Evolutionary conservation across 2,329 filamentous ascomycete species (phyloP).

Genomic region (Diaporthe australafricana): DNA sequence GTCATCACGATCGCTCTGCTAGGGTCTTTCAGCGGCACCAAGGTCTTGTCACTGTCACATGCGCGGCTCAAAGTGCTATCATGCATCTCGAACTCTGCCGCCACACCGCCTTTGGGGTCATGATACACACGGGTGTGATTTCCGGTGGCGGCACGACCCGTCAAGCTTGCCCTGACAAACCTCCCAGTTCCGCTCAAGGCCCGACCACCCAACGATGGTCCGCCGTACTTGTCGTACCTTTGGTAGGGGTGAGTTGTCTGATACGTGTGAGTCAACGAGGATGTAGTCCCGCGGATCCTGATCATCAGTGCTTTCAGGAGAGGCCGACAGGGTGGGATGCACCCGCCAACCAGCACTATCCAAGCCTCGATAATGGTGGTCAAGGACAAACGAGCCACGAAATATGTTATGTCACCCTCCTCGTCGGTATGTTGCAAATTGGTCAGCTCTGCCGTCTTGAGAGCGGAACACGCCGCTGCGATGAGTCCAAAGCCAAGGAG

Average conservation of each 20-base stretch:
- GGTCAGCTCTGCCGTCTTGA: constrained; percentile 13
- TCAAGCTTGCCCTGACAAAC: not conserved
- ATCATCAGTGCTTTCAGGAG: not conserved
- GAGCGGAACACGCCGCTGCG: constrained; percentile 14
- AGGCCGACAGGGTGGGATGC: constrained; percentile 16
- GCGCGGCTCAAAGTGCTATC: not conserved
- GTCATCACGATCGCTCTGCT: constrained; percentile 13
- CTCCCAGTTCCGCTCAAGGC: not conserved
- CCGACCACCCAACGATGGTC: not conserved
- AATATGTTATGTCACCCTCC: constrained; percentile 11
- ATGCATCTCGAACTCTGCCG: not conserved
- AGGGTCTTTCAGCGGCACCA: not conserved
- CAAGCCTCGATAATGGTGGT: constrained; percentile 23
- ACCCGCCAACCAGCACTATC: constrained; percentile 28
- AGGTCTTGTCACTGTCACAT: not conserved
- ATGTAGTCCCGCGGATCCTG: not conserved
- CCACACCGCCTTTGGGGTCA: not conserved
- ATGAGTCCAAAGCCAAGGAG: constrained; percentile 20
- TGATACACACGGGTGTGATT: not conserved
- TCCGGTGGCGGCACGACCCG: not conserved
- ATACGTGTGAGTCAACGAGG: not conserved
- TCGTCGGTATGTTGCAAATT: constrained; percentile 6
- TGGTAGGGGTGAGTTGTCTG: not conserved
- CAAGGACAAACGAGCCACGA: not conserved
- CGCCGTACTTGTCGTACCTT: constrained; percentile 11